Conservation (phyloP, 257 asterid species). For the Cinchona pubescens region DNA sequence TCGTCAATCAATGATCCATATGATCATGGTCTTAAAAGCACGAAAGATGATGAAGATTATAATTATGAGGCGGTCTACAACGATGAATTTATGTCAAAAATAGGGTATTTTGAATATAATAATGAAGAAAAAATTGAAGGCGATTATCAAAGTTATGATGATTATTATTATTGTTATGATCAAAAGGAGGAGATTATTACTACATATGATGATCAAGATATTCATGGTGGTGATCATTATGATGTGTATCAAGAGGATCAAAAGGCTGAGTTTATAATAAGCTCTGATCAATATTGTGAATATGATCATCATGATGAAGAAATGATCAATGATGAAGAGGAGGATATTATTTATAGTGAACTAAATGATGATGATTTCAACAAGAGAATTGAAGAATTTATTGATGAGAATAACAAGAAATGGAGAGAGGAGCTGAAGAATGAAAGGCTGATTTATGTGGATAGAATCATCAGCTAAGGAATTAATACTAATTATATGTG, state of each 20-base stretch:
- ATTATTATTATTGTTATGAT: not conserved
- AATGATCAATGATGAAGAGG: not conserved
- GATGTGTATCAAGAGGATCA: not conserved
- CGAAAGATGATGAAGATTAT: not conserved
- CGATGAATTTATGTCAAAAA: not conserved
- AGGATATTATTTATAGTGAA: not conserved
- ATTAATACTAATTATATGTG: not conserved
- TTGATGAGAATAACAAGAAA: constrained; percentile 15
- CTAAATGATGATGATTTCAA: constrained; percentile 8
- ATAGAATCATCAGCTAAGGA: not conserved
- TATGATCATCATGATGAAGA: not conserved
- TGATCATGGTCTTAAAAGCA: not conserved
- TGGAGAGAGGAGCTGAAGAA: constrained; percentile 14
- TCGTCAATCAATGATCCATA: not conserved
- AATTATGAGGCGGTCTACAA: not conserved
- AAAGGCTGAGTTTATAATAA: not conserved
- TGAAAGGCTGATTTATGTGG: not conserved
- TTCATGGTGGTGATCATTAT: not conserved
- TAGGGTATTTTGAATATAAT: constrained; percentile 6
- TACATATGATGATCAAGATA: not conserved
- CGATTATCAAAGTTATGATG: not conserved
- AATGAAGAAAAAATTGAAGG: not conserved
- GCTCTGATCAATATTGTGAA: not conserved
- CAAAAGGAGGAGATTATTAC: not conserved
- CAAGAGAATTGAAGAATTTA: constrained; percentile 18